A percentile compares a stretch with the other conserved stretches of the same genome.
Evolutionary conservation across 768 basidiomycete genomes (phyloP).

Genomic region (Coprinopsis marcescibilis): DNA sequence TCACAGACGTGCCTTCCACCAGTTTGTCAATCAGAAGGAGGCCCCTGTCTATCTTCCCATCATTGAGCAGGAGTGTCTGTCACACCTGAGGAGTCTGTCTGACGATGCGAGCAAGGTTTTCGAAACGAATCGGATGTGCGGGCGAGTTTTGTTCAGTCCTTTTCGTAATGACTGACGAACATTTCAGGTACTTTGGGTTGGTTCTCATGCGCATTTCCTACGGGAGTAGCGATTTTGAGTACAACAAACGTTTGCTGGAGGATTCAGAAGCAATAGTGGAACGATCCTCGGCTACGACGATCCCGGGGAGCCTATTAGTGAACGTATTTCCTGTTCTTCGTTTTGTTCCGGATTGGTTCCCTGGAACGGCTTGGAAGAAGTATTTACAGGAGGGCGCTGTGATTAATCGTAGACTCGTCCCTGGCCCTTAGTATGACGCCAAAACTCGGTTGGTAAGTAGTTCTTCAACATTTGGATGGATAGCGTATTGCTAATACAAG

Average conservation of each 20-base stretch:
- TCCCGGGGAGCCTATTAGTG: conserved; percentile 1
- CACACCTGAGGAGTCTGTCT: conserved; percentile 17
- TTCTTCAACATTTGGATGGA: background rate
- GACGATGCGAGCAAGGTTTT: conserved; percentile 18
- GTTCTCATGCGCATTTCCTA: conserved; percentile 31
- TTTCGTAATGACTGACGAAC: background rate
- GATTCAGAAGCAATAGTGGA: background rate
- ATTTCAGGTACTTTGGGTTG: conserved; percentile 29
- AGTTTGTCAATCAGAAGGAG: conserved; percentile 20
- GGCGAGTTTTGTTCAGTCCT: background rate
- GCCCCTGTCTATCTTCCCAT: conserved; percentile 19
- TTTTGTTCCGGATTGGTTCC: conserved; percentile 5
- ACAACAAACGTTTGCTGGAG: conserved; percentile 23
- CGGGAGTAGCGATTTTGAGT: conserved; percentile 20
- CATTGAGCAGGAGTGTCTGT: conserved; percentile 19
- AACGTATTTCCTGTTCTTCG: conserved; percentile 2
- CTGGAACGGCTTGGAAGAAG: conserved; percentile 1
- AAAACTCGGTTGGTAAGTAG: conserved; percentile 6
- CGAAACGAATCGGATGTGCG: background rate
- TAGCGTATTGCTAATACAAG: background rate
- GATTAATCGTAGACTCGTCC: background rate
- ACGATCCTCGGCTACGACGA: background rate
- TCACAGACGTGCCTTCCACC: conserved; percentile 21
- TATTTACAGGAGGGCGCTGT: background rate
- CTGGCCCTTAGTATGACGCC: background rate